Percentiles rank a stretch among this genome's conserved stretches.
phyloP scores from a whole-genome alignment of 169 alveolate genomes.

The Sarcocystis neurona region DNA sequence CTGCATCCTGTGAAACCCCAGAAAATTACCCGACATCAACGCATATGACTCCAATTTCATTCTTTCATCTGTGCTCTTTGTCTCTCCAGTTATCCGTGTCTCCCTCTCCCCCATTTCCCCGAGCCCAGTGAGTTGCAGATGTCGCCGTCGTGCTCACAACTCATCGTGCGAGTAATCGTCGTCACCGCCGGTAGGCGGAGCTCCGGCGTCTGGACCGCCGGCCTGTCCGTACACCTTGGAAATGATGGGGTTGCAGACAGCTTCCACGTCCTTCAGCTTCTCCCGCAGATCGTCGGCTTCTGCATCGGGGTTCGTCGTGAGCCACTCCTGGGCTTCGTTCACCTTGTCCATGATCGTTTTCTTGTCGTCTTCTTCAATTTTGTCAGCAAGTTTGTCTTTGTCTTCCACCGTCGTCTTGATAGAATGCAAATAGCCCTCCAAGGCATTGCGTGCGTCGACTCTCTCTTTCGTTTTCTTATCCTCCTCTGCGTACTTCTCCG shows the following conservation, averaged over 20 bases:
- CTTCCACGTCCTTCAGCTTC: conserved; percentile 90
- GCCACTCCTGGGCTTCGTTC: conserved; percentile 91
- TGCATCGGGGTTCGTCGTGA: conserved; percentile 90
- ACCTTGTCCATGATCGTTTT: conserved; percentile 70
- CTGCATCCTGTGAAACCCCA: no score
- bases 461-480: conserved; percentile 89
- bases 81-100: no score
- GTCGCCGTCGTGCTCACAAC: conserved; percentile 57
- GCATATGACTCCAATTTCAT: no score
- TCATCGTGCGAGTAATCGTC: conserved; percentile 82
- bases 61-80: no score
- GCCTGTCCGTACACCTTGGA: conserved; percentile 89
- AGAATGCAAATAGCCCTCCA: conserved; percentile 90
- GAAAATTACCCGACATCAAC: no score
- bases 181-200: conserved; percentile 71
- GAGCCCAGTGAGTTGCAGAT: background rate
- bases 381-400: conserved; percentile 84
- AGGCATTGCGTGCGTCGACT: conserved; percentile 92
- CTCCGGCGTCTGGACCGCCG: conserved; percentile 81
- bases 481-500: conserved; percentile 93
- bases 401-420: conserved; percentile 91
- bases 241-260: conserved; percentile 93
- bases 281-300: conserved; percentile 92
- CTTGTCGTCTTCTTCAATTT: conserved; percentile 91
- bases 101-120: no score